These are phyloP conservation scores for Aplosporella prunicola DNA, from an alignment of 2,329 filamentous ascomycete species.

Conservation along the genomic window DNA sequence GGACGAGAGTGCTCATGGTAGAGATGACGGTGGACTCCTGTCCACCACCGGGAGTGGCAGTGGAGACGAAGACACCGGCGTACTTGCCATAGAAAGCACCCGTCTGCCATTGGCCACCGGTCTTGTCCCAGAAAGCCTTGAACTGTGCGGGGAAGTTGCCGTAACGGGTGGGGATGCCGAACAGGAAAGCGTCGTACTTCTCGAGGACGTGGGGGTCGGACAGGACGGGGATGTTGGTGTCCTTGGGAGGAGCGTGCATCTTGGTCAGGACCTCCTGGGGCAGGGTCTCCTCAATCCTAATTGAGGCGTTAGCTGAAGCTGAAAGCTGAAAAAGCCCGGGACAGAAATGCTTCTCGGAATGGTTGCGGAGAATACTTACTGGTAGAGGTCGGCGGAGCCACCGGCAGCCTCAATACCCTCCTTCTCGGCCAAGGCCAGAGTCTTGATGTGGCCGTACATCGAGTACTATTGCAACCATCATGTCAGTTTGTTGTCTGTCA, in stretches of 20 bases:
- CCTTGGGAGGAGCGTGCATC: constrained; percentile 82
- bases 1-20: constrained; percentile 73
- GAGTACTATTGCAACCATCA: constrained; percentile 55
- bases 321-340: neutral
- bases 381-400: constrained; percentile 71
- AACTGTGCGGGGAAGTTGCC: constrained; percentile 96
- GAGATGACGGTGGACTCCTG: constrained; percentile 82
- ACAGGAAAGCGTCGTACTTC: constrained; percentile 76
- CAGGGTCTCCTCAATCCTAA: constrained; percentile 75
- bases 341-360: too few relatives aligned
- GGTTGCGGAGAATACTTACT: constrained; percentile 43
- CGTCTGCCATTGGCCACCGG: constrained; percentile 70
- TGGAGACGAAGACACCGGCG: constrained; percentile 83
- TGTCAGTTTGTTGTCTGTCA: neutral
- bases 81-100: constrained; percentile 81
- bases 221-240: constrained; percentile 51
- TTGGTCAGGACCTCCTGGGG: constrained; percentile 70
- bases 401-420: constrained; percentile 81
- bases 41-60: constrained; percentile 75
- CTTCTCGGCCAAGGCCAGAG: constrained; percentile 82
- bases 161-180: constrained; percentile 92
- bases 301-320: constrained; percentile 8
- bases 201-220: constrained; percentile 54
- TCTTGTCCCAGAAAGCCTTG: constrained; percentile 89
- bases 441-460: constrained; percentile 82